These are phyloP conservation scores for Cytospora leucostoma DNA, from an alignment of 2,329 filamentous ascomycete species.

Conservation along the genomic window DNA sequence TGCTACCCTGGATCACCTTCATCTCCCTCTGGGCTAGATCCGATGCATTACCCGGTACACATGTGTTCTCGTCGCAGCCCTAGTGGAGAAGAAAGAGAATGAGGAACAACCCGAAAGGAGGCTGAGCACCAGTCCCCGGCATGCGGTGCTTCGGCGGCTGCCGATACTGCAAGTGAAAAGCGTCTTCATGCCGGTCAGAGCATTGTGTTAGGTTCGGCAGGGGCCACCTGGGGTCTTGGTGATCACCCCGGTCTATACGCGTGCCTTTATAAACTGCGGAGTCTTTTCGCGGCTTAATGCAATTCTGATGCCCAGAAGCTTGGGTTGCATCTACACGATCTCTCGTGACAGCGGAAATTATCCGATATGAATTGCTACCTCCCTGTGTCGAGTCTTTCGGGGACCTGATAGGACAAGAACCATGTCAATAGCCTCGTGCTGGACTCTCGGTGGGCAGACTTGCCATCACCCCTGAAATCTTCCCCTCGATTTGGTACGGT, in stretches of 20 bases:
- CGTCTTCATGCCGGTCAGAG: background rate
- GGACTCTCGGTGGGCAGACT: background rate
- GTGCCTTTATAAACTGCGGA: background rate
- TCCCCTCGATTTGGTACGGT: conserved; percentile 5
- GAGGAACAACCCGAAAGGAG: background rate
- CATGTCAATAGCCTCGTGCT: background rate
- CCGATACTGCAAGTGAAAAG: background rate
- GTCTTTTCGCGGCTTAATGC: background rate
- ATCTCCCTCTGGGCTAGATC: background rate
- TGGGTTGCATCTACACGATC: background rate
- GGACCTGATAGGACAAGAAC: conserved; percentile 1
- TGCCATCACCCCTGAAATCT: background rate
- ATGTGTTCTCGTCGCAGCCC: background rate
- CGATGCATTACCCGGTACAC: background rate
- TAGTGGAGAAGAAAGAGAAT: background rate
- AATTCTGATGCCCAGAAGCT: background rate
- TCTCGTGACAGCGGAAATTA: background rate
- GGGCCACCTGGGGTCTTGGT: background rate
- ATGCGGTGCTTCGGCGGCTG: background rate
- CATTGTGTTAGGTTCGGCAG: background rate
- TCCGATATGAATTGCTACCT: conserved; percentile 1
- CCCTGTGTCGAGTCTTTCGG: conserved; percentile 2
- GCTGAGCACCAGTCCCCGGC: background rate
- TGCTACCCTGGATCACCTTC: background rate
- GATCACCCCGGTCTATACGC: background rate